A percentile compares a stretch with the other conserved stretches of the same genome.
phyloP scores from a whole-genome alignment of 139 green algal species.

The Ettlia oleoabundans region DNA sequence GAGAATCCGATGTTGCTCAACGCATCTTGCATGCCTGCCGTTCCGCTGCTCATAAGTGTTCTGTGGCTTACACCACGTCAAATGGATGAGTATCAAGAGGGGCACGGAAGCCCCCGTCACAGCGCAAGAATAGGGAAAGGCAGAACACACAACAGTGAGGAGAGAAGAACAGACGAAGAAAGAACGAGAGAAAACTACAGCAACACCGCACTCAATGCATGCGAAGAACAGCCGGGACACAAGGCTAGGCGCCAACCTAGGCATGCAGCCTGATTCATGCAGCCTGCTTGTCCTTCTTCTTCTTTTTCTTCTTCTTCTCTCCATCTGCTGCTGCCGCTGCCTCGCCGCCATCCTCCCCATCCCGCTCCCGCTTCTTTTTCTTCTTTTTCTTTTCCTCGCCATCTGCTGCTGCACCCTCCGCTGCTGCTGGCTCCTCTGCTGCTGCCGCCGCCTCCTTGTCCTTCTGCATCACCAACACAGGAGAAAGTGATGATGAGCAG shows the following conservation, averaged over 20 bases:
- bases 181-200: too few species aligned
- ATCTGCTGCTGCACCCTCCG: background rate
- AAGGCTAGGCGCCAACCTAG: background rate
- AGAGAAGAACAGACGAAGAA: too few species aligned
- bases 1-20: too few species aligned
- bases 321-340: constrained; percentile 5
- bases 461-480: too few species aligned
- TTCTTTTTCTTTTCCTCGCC: constrained; percentile 33
- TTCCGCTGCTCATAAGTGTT: too few species aligned
- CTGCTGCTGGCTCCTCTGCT: background rate
- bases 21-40: too few species aligned
- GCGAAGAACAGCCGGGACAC: background rate
- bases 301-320: constrained; percentile 57
- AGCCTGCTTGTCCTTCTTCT: constrained; percentile 63
- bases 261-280: background rate
- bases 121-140: too few species aligned
- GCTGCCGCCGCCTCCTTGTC: constrained; percentile 2
- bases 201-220: too few species aligned
- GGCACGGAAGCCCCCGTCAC: too few species aligned
- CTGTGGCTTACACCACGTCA: too few species aligned
- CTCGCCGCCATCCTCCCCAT: constrained; percentile 38
- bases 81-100: too few species aligned
- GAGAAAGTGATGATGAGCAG: background rate
- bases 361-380: constrained; percentile 53
- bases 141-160: too few species aligned